These are phyloP conservation scores for Mucor saturninus DNA, from an alignment of 371 early-diverging fungal species.

Conservation along the genomic window DNA sequence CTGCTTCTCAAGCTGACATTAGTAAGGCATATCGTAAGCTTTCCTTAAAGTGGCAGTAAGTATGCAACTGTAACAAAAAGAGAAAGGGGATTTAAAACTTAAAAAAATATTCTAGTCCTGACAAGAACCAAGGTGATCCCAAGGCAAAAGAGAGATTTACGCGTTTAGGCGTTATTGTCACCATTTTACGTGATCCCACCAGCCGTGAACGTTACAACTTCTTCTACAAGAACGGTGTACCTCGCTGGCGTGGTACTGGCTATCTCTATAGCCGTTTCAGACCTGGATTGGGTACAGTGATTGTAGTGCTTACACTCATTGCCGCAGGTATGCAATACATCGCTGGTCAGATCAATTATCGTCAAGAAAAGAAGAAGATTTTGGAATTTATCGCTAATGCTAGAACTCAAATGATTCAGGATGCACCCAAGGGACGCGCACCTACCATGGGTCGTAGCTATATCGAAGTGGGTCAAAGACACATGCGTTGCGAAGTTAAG, in stretches of 20 bases:
- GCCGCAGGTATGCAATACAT: constrained; percentile 70
- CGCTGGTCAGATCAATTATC: constrained; percentile 64
- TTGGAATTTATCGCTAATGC: constrained; percentile 46
- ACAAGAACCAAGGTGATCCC: constrained; percentile 68
- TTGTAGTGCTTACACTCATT: constrained; percentile 60
- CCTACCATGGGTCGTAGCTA: constrained; percentile 48
- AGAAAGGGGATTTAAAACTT: neutral
- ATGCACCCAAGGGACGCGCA: constrained; percentile 48
- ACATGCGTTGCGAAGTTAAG: constrained; percentile 52
- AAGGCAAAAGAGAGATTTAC: constrained; percentile 68
- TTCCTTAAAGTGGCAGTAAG: constrained; percentile 91
- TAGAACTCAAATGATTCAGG: constrained; percentile 35
- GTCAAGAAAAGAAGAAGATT: constrained; percentile 67
- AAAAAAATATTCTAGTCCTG: constrained; percentile 57
- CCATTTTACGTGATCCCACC: constrained; percentile 69
- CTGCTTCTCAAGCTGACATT: constrained; percentile 77
- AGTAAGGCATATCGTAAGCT: constrained; percentile 87
- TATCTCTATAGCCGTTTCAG: constrained; percentile 80
- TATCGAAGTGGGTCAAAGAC: constrained; percentile 40
- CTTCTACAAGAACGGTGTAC: constrained; percentile 88
- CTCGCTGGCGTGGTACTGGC: constrained; percentile 86
- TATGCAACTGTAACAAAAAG: constrained; percentile 1
- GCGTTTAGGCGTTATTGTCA: constrained; percentile 68
- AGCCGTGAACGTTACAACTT: constrained; percentile 82
- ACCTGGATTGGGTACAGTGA: constrained; percentile 74